Evolutionary conservation across 176 grass and related monocot genomes (phyloP).

Genomic region (Carex littledalei): DNA sequence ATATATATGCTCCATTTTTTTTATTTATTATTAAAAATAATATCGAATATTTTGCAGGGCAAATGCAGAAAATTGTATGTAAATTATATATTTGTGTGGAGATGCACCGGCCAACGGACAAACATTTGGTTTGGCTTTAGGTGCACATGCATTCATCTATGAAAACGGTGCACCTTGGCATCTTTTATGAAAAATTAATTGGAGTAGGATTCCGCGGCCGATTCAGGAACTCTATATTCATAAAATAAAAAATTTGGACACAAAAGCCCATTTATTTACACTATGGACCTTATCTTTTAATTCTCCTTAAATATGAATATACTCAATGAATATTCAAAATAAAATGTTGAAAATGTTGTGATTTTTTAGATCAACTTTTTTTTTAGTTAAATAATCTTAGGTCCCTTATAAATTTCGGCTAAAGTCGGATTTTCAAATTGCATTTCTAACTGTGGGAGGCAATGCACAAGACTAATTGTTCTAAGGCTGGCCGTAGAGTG

Average conservation of each 20-base stretch:
- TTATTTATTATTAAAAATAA: not conserved
- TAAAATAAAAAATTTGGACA: not conserved
- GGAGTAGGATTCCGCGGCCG: not conserved
- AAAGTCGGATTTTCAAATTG: too few relatives aligned
- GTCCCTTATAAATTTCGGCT: too few relatives aligned
- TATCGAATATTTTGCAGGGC: not conserved
- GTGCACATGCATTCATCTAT: slow-evolving; percentile 17
- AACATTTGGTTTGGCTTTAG: slow-evolving; percentile 28
- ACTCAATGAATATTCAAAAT: too few relatives aligned
- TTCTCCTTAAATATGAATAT: too few relatives aligned
- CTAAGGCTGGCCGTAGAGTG: too few relatives aligned
- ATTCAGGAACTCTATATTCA: not conserved
- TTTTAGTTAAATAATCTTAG: too few relatives aligned
- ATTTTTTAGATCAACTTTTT: too few relatives aligned
- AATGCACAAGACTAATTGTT: too few relatives aligned
- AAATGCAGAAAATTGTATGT: not conserved
- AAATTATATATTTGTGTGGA: slow-evolving; percentile 20
- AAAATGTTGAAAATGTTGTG: too few relatives aligned
- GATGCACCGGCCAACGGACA: slow-evolving; percentile 21
- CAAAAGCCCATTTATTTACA: not conserved
- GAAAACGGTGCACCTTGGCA: slow-evolving; percentile 29
- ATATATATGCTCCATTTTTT: not conserved
- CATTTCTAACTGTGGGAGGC: too few relatives aligned
- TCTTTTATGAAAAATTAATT: slow-evolving; percentile 6
- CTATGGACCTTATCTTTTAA: not conserved